phyloP scores from a whole-genome alignment of 164 flowering plant genomes.

The Tinospora cordifolia region DNA sequence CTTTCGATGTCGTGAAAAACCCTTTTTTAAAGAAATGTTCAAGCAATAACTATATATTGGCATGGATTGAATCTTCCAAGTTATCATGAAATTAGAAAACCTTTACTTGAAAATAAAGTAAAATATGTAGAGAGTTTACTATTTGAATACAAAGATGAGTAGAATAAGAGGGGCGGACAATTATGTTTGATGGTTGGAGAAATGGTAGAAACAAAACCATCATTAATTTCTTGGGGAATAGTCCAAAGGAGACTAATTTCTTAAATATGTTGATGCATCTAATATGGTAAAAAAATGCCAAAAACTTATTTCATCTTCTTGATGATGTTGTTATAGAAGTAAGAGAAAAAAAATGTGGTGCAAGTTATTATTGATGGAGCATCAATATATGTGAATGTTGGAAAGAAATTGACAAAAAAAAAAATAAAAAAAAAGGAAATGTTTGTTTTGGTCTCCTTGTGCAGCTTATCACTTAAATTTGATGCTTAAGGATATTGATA shows the following conservation, averaged over 20 bases:
- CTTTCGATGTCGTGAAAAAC: too few species aligned
- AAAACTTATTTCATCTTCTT: too few species aligned
- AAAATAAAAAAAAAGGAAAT: too few species aligned
- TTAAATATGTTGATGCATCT: not conserved
- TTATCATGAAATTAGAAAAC: too few species aligned
- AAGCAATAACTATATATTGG: too few species aligned
- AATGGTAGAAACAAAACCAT: too few species aligned
- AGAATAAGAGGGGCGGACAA: not conserved
- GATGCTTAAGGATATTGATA: not conserved
- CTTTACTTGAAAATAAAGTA: not conserved
- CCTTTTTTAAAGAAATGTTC: too few species aligned
- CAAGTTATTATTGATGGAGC: not conserved
- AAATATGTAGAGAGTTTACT: not conserved
- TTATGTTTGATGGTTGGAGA: conserved; percentile 5
- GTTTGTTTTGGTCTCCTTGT: not conserved
- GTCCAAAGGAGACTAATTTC: not conserved
- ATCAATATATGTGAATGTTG: not conserved
- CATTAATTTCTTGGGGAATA: conserved; percentile 5
- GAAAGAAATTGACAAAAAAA: not conserved
- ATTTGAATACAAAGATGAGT: not conserved
- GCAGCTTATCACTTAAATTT: too few species aligned
- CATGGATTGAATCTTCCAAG: too few species aligned
- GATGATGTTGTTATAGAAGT: not conserved
- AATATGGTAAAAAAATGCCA: not conserved
- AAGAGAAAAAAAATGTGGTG: not conserved